These are phyloP conservation scores for Raffaelea deltoideospora DNA, from an alignment of 2,329 filamentous ascomycete genomes.

Conservation along the genomic window DNA sequence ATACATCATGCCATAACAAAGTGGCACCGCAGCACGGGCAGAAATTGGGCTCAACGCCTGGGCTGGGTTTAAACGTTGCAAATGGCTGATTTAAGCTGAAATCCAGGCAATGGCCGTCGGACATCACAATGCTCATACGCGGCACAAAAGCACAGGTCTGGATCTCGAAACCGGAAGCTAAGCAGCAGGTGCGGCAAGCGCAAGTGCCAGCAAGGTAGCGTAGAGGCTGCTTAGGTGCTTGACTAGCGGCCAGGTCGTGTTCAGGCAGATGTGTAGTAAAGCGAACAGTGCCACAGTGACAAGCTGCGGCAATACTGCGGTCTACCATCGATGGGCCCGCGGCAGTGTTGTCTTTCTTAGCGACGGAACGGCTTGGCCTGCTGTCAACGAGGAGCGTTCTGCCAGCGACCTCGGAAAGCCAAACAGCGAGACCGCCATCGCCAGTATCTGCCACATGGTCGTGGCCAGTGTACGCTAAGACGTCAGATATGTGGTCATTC, in stretches of 20 bases:
- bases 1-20: conserved; percentile 43
- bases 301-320: conserved; percentile 12
- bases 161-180: conserved; percentile 45
- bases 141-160: conserved; percentile 53
- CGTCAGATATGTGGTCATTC: background rate
- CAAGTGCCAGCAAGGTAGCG: conserved; percentile 44
- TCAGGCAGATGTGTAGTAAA: conserved; percentile 43
- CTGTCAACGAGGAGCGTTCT: no score
- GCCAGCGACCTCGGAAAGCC: conserved; percentile 11
- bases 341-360: background rate
- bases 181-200: conserved; percentile 45
- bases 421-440: conserved; percentile 22
- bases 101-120: background rate
- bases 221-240: conserved; percentile 1
- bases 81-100: background rate
- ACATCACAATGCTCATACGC: conserved; percentile 36
- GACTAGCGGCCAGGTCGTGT: conserved; percentile 18
- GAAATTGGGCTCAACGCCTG: conserved; percentile 41
- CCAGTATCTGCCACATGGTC: conserved; percentile 15
- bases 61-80: conserved; percentile 35
- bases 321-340: background rate
- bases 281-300: conserved; percentile 36
- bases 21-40: conserved; percentile 48
- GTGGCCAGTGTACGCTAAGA: conserved; percentile 9
- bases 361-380: no score